Evolutionary conservation across 1,284 basidiomycete genomes (phyloP).

Genomic region (Apiotrichum gamsii): DNA sequence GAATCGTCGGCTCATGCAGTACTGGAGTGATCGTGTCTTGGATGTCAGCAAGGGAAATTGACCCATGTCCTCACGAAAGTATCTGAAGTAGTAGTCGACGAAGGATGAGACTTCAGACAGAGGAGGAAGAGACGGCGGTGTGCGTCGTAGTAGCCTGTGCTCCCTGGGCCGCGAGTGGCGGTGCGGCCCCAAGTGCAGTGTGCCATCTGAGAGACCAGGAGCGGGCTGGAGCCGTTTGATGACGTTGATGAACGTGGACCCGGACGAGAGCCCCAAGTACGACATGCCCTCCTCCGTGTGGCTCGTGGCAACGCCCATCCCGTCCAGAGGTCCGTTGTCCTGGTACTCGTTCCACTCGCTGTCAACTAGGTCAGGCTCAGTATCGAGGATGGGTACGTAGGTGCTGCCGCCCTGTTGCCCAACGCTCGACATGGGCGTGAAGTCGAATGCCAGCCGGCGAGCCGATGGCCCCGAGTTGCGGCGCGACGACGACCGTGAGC

Average conservation of each 20-base stretch:
- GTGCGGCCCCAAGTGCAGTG: too few relatives aligned
- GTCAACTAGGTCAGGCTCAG: neutral
- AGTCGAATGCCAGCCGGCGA: too few relatives aligned
- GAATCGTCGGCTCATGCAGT: slow-evolving; percentile 28
- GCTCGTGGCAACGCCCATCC: slow-evolving; percentile 10
- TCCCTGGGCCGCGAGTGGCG: too few relatives aligned
- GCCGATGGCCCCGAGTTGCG: neutral
- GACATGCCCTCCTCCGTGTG: slow-evolving; percentile 13
- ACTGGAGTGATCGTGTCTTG: slow-evolving; percentile 20
- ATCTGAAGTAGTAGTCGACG: slow-evolving; percentile 19
- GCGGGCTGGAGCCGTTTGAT: slow-evolving; percentile 12
- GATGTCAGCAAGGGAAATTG: neutral
- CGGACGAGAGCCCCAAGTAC: slow-evolving; percentile 21
- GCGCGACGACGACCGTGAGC: neutral
- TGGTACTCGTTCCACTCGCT: slow-evolving; percentile 16
- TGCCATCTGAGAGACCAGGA: too few relatives aligned
- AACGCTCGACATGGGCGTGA: too few relatives aligned
- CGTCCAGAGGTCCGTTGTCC: neutral
- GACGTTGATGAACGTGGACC: slow-evolving; percentile 19
- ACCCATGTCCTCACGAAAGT: slow-evolving; percentile 22
- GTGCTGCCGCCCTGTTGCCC: too few relatives aligned
- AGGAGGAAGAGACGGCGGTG: slow-evolving; percentile 9
- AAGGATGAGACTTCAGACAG: slow-evolving; percentile 10
- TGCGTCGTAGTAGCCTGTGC: too few relatives aligned
- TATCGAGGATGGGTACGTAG: neutral